Base-by-base conservation (phyloP, 768 basidiomycete genomes). In the Scleroderma bovista region DNA sequence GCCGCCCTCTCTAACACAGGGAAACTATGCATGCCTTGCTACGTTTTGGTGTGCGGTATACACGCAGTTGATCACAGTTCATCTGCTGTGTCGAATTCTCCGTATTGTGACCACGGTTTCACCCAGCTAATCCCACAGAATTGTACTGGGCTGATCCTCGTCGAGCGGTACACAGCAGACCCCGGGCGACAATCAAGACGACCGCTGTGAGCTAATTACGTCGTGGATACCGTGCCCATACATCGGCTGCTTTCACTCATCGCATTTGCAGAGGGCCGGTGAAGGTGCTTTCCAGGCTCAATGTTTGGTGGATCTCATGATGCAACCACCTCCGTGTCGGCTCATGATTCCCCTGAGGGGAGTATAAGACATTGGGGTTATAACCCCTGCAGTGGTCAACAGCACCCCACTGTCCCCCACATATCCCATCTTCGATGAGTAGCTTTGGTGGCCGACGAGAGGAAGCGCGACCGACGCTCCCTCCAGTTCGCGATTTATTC, bases 401-500 rank as follows among this genome's bases (percentile, higher is more conserved):
- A 53, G 51, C 49, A 53, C 48, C 48, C 51, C 48, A 47, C 36
- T 41, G 46, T 53, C 17, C 29, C 42, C 40, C 54, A 51, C 48
- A 39, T 51, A 51, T 54, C 66, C n/a, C 61, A 48, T 59, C 31
- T 13, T 33, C 61, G 43, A 61, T 65, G 53, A 60, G 62, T 65
- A 57, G 65, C 59, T 58, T 54, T 52, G 56, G 47, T 53, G 48
- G 42, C 22, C 51, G 49, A 46, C 57, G 59, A 50, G 67, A 65
- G 7, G 56, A 58, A 31, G 24, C 45, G 24, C 77, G 83, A 39
- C 81, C 82, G 47, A 83, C 79, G 15, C 80, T 88, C 51, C 86
- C 86, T 36, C 76, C 84, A 42, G 86, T 88, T 48, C 80, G 83
- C 44, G 81, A 84, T 64, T 67, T 87, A 51, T 82, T 87, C 60